phyloP scores from a whole-genome alignment of 2,329 filamentous ascomycete genomes.

The Fusarium nodosum region DNA sequence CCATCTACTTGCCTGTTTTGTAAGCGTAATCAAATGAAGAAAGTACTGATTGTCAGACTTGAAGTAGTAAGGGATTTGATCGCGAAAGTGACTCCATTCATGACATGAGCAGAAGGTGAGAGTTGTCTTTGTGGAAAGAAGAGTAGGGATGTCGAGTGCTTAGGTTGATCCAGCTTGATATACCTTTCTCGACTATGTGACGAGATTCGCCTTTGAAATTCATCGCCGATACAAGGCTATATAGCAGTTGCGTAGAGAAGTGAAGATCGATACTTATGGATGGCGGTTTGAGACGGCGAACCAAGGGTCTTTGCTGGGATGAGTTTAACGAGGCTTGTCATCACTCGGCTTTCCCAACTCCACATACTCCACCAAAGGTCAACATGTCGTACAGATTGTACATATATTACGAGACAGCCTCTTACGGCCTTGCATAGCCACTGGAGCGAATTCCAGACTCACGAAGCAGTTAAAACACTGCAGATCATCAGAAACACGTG shows the following conservation, averaged over 20 bases:
- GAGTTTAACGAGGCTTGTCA: background rate
- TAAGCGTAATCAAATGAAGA: fast-evolving
- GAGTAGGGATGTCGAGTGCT: background rate
- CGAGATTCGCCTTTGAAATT: background rate
- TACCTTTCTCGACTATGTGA: background rate
- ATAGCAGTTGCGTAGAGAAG: background rate
- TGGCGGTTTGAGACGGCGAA: background rate
- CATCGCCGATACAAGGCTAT: fast-evolving
- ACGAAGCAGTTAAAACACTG: background rate
- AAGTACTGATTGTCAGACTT: fast-evolving
- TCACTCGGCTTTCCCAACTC: background rate
- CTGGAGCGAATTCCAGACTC: background rate
- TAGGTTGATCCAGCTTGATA: background rate
- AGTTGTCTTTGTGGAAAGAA: no score
- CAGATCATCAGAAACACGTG: background rate
- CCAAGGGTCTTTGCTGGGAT: background rate
- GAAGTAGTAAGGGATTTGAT: fast-evolving
- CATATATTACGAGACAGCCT: background rate
- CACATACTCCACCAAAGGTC: background rate
- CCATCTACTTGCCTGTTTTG: background rate
- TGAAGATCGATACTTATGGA: background rate
- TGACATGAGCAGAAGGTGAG: background rate
- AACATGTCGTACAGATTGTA: background rate
- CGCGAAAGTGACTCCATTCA: no score
- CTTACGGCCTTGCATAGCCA: background rate